Percentiles rank a stretch among this genome's conserved stretches.
These are phyloP conservation scores for Chlamydomonas sp. DNA, from an alignment of 139 green algal species.

Conservation along the genomic window DNA sequence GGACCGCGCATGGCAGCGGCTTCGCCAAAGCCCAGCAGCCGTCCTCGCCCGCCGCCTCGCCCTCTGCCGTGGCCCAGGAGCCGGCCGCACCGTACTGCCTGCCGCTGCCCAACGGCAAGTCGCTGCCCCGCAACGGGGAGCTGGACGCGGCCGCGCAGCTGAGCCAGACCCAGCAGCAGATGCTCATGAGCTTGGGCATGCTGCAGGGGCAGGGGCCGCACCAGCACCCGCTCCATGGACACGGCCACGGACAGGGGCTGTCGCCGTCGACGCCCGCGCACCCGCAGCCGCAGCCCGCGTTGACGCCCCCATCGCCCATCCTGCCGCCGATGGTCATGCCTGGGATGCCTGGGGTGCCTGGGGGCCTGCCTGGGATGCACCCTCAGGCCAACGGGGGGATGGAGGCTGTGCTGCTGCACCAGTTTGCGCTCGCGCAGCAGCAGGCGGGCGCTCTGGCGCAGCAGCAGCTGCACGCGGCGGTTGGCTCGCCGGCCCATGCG, in stretches of 20 bases:
- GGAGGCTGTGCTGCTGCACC: neutral
- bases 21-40: neutral
- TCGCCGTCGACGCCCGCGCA: too few relatives aligned
- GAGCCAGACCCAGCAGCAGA: neutral
- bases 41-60: too few relatives aligned
- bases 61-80: too few relatives aligned
- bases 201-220: neutral
- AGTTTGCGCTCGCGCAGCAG: neutral
- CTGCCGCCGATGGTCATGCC: neutral
- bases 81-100: neutral
- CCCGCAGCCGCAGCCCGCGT: too few relatives aligned
- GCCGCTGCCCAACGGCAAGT: conserved; percentile 25
- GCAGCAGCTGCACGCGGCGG: neutral
- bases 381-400: neutral
- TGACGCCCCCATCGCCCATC: neutral
- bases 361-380: neutral
- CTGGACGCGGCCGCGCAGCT: neutral
- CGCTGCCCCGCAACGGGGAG: conserved; percentile 16
- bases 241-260: too few relatives aligned
- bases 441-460: neutral
- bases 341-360: neutral
- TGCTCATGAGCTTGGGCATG: neutral
- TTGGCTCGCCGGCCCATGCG: neutral
- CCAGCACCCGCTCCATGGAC: neutral
- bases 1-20: too few relatives aligned